A percentile compares a stretch with the other conserved stretches of the same genome.
Conservation (phyloP, 139 green algal genomes). For the Ettlia oleoabundans region DNA sequence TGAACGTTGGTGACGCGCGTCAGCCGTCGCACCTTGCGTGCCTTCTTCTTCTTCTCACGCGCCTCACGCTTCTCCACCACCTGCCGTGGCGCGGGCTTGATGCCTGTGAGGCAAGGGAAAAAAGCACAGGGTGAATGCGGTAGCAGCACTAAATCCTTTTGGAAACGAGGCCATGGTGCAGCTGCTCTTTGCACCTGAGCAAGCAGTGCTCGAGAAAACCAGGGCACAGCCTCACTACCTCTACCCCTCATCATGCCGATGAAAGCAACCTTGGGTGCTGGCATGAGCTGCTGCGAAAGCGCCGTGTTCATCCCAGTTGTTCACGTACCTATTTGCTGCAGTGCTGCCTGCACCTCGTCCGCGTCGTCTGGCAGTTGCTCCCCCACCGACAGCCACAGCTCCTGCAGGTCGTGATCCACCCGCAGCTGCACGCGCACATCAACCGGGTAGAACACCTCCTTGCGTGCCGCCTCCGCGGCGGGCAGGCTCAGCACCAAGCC, state of each 20-base stretch:
- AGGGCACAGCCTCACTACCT: no score
- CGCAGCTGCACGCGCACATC: conserved; percentile 18
- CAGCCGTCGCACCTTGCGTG: conserved; percentile 36
- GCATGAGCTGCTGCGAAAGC: no score
- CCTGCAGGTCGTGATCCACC: conserved; percentile 34
- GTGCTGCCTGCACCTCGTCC: conserved; percentile 39
- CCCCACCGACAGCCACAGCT: conserved; percentile 28
- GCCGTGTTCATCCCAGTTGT: neutral
- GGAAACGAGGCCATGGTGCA: neutral
- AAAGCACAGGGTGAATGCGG: neutral
- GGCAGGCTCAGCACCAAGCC: conserved; percentile 27
- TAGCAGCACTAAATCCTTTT: no score
- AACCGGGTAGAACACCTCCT: conserved; percentile 47
- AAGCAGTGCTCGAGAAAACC: neutral
- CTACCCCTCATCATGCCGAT: no score
- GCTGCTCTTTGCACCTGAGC: neutral
- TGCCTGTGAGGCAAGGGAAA: neutral
- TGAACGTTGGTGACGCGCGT: conserved; percentile 50
- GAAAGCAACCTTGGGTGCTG: no score
- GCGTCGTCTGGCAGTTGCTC: conserved; percentile 38
- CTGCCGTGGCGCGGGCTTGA: conserved; percentile 40
- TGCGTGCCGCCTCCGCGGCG: conserved; percentile 15
- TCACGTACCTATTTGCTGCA: conserved; percentile 20
- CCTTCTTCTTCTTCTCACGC: conserved; percentile 42
- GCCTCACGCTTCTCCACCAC: conserved; percentile 17